These are phyloP conservation scores for Fomitopsis schrenkii DNA, from an alignment of 1,284 basidiomycete genomes.

Conservation along the genomic window DNA sequence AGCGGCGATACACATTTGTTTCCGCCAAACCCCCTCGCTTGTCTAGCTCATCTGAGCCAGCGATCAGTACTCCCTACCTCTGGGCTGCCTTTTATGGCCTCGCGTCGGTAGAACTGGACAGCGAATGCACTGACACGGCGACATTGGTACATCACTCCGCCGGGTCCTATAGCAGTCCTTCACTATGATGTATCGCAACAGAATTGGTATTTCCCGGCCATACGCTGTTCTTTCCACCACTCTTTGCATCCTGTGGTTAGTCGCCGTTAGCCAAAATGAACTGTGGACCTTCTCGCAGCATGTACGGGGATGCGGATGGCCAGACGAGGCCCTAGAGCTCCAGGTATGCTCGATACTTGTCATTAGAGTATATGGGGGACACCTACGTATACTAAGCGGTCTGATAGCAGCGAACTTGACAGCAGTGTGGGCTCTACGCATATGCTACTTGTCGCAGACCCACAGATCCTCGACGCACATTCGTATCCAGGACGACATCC, in stretches of 20 bases:
- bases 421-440: conserved; percentile 43
- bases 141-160: too few relatives aligned
- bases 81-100: too few relatives aligned
- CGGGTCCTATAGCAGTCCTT: too few relatives aligned
- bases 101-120: too few relatives aligned
- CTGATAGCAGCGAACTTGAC: not conserved
- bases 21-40: too few relatives aligned
- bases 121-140: too few relatives aligned
- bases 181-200: not conserved
- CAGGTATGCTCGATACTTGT: not conserved
- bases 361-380: not conserved
- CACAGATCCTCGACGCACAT: conserved; percentile 70
- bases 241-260: conserved; percentile 1
- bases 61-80: too few relatives aligned
- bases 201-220: not conserved
- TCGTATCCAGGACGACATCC: conserved; percentile 53
- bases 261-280: not conserved
- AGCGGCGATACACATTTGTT: too few relatives aligned
- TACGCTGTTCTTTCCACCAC: not conserved
- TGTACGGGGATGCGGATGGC: conserved; percentile 4
- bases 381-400: conserved; percentile 2
- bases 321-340: not conserved
- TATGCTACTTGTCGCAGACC: conserved; percentile 78
- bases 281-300: conserved; percentile 1
- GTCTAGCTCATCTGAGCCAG: too few relatives aligned